These are phyloP conservation scores for Cocos nucifera DNA, from an alignment of 176 grass and related monocot genomes.

Conservation along the genomic window DNA sequence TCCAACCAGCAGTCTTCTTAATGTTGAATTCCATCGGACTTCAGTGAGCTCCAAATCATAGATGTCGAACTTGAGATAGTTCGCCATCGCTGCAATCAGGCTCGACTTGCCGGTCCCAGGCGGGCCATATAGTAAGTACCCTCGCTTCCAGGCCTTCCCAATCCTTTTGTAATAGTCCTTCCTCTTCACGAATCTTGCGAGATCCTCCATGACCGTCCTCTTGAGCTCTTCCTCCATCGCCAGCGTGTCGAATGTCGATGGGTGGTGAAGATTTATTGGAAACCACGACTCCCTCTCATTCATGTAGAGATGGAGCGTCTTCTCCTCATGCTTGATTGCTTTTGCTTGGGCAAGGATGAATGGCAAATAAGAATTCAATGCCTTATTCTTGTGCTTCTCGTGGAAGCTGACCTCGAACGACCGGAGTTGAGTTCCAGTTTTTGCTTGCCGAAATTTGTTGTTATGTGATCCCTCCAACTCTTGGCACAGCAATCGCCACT, in stretches of 20 bases:
- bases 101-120: conserved; percentile 90
- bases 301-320: conserved; percentile 75
- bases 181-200: conserved; percentile 56
- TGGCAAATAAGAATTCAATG: conserved; percentile 47
- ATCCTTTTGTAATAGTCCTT: conserved; percentile 83
- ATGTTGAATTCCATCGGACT: conserved; percentile 48
- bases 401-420: conserved; percentile 79
- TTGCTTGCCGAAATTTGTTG: conserved; percentile 40
- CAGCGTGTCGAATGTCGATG: conserved; percentile 63
- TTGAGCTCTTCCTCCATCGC: conserved; percentile 64
- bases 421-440: conserved; percentile 37
- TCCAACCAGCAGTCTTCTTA: conserved; percentile 49
- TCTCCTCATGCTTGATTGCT: conserved; percentile 52
- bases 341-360: conserved; percentile 50
- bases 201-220: conserved; percentile 56
- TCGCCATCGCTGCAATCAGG: conserved; percentile 81
- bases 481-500: conserved; percentile 49
- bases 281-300: conserved; percentile 62
- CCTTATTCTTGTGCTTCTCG: conserved; percentile 59
- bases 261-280: conserved; percentile 69
- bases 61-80: conserved; percentile 81
- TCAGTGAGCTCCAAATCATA: conserved; percentile 84
- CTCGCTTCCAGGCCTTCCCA: conserved; percentile 88
- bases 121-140: conserved; percentile 71
- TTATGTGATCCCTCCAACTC: conserved; percentile 16